A percentile compares a stretch with the other conserved stretches of the same genome.
phyloP scores from a whole-genome alignment of 2,329 filamentous ascomycete species.

The Tolypocladium ovalisporum region DNA sequence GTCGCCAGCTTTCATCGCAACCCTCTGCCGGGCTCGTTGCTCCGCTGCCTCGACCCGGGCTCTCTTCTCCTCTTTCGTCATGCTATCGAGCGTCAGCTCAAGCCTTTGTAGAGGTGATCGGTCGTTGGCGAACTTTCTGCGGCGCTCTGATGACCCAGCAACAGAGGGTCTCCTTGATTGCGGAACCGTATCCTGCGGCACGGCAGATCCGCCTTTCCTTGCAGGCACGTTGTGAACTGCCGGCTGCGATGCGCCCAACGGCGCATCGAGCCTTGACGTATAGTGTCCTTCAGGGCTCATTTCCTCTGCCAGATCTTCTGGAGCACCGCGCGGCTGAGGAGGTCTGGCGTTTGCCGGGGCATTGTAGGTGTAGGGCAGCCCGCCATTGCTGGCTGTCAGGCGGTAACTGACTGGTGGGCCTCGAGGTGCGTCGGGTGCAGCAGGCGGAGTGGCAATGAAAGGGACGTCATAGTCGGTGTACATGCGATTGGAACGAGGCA shows the following conservation, averaged over 20 bases:
- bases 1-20: slow-evolving; percentile 25
- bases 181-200: slow-evolving; percentile 9
- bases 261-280: slow-evolving; percentile 8
- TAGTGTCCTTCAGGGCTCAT: slow-evolving; percentile 16
- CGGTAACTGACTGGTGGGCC: slow-evolving; percentile 48
- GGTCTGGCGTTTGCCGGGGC: slow-evolving; percentile 5
- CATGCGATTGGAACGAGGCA: slow-evolving; percentile 3
- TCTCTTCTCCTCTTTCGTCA: slow-evolving; percentile 92
- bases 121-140: slow-evolving; percentile 61
- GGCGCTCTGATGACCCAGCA: slow-evolving; percentile 28
- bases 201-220: slow-evolving; percentile 12
- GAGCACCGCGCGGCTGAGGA: slow-evolving; percentile 3
- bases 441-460: slow-evolving; percentile 28
- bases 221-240: slow-evolving; percentile 10
- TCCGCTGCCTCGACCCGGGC: slow-evolving; percentile 78
- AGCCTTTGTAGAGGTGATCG: slow-evolving; percentile 88
- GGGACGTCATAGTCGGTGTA: slow-evolving; percentile 26
- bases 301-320: slow-evolving; percentile 5
- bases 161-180: slow-evolving; percentile 27
- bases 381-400: slow-evolving; percentile 28
- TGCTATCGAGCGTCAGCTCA: slow-evolving; percentile 80
- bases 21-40: slow-evolving; percentile 54
- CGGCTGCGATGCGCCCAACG: slow-evolving; percentile 2
- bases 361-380: slow-evolving; percentile 12
- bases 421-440: slow-evolving; percentile 50